These are phyloP conservation scores for Eucalyptus cladocalyx DNA, from an alignment of 345 rosid species.

Conservation along the genomic window DNA sequence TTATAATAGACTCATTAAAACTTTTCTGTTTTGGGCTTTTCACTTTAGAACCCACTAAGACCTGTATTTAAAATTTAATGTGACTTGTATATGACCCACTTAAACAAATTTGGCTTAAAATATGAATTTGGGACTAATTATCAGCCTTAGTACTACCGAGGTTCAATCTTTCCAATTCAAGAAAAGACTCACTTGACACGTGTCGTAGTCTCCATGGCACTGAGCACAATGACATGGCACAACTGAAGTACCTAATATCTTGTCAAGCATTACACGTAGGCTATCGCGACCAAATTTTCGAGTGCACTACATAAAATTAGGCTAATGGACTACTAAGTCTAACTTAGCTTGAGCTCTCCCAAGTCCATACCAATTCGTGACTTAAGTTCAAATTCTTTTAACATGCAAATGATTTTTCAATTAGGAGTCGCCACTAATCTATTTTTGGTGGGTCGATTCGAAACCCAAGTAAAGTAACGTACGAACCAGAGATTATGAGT, in stretches of 20 bases:
- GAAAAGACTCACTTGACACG: too few species aligned
- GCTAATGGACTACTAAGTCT: too few species aligned
- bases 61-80: background rate
- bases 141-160: background rate
- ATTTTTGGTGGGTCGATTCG: fast-evolving
- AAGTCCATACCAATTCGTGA: too few species aligned
- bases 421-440: too few species aligned
- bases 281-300: too few species aligned
- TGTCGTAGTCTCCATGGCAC: background rate
- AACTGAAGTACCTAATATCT: background rate
- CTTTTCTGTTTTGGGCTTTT: background rate
- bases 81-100: background rate
- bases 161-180: too few species aligned
- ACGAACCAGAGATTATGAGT: too few species aligned
- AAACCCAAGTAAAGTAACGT: too few species aligned
- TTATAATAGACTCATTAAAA: background rate
- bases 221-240: background rate
- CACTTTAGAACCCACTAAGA: background rate
- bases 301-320: too few species aligned
- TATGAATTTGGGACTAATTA: background rate
- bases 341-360: too few species aligned
- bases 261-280: background rate
- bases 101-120: background rate
- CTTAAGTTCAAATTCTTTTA: too few species aligned
- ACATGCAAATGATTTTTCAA: too few species aligned